Conservation (phyloP, 148 eudicot genomes). For the Amaranthus palmeri region DNA sequence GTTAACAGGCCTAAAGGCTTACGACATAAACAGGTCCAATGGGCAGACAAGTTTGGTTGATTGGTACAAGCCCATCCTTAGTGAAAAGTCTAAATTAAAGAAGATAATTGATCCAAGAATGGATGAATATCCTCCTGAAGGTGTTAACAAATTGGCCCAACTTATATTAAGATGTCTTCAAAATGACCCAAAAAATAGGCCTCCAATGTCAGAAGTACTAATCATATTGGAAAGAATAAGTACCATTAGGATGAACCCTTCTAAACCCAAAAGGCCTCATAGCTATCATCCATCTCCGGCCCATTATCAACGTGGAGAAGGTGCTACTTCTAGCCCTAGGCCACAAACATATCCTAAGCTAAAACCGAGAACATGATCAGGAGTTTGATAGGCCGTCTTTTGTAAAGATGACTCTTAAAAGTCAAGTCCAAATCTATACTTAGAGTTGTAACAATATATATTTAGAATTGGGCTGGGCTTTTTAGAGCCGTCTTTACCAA, state of each 20-base stretch:
- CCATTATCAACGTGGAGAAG: neutral
- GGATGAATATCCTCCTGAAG: constrained; percentile 50
- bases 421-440: too few relatives aligned
- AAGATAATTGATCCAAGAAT: constrained; percentile 57
- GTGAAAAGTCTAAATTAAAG: constrained; percentile 39
- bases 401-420: too few relatives aligned
- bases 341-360: constrained; percentile 15
- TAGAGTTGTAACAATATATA: too few relatives aligned
- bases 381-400: too few relatives aligned
- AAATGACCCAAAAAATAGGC: constrained; percentile 49
- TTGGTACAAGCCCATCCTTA: constrained; percentile 59
- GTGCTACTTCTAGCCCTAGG: constrained; percentile 14
- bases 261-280: constrained; percentile 13
- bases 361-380: neutral
- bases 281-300: constrained; percentile 21
- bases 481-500: too few relatives aligned
- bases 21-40: constrained; percentile 44
- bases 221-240: constrained; percentile 36
- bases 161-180: constrained; percentile 54
- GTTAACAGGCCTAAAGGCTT: constrained; percentile 50
- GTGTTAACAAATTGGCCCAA: constrained; percentile 39
- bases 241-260: constrained; percentile 30
- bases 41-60: constrained; percentile 50
- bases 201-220: constrained; percentile 55
- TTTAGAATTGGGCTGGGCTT: too few relatives aligned